Evolutionary conservation across 2,329 filamentous ascomycete species (phyloP).

Genomic region (Macroventuria anomochaeta): DNA sequence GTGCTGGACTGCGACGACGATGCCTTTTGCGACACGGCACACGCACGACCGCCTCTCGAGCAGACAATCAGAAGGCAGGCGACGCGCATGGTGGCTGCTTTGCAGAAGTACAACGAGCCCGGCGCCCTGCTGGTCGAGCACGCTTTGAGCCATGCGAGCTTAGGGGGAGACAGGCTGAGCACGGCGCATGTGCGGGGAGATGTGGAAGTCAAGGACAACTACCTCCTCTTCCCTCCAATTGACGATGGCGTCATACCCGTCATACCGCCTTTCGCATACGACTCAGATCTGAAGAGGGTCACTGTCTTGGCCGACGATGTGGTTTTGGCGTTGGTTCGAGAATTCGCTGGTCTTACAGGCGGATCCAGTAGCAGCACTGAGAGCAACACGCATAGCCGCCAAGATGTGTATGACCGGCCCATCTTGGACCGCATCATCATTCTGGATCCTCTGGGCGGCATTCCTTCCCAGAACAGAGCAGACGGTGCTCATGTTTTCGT

Average conservation of each 20-base stretch:
- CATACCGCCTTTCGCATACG: slow-evolving; percentile 69
- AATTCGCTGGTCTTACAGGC: slow-evolving; percentile 70
- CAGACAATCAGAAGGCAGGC: slow-evolving; percentile 67
- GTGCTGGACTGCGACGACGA: slow-evolving; percentile 74
- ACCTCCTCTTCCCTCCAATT: slow-evolving; percentile 69
- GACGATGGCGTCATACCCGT: slow-evolving; percentile 74
- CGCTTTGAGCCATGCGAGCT: slow-evolving; percentile 51
- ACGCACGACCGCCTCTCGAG: slow-evolving; percentile 35
- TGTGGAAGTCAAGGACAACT: slow-evolving; percentile 52
- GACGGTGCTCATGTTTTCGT: slow-evolving; percentile 81
- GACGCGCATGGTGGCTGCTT: slow-evolving; percentile 74
- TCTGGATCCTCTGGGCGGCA: slow-evolving; percentile 84
- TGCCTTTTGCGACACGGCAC: slow-evolving; percentile 37
- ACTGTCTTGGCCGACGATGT: slow-evolving; percentile 66
- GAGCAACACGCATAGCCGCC: slow-evolving; percentile 18
- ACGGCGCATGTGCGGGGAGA: slow-evolving; percentile 46
- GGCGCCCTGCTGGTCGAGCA: slow-evolving; percentile 74
- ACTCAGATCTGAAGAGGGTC: slow-evolving; percentile 52
- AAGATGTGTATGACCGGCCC: slow-evolving; percentile 39
- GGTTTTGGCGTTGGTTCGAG: slow-evolving; percentile 76
- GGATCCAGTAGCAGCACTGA: slow-evolving; percentile 15
- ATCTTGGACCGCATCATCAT: slow-evolving; percentile 84
- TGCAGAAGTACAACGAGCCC: slow-evolving; percentile 72
- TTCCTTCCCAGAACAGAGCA: slow-evolving; percentile 68
- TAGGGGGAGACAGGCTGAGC: slow-evolving; percentile 32